phyloP scores from a whole-genome alignment of 2,329 filamentous ascomycete species.

The Aureobasidium sp. region DNA sequence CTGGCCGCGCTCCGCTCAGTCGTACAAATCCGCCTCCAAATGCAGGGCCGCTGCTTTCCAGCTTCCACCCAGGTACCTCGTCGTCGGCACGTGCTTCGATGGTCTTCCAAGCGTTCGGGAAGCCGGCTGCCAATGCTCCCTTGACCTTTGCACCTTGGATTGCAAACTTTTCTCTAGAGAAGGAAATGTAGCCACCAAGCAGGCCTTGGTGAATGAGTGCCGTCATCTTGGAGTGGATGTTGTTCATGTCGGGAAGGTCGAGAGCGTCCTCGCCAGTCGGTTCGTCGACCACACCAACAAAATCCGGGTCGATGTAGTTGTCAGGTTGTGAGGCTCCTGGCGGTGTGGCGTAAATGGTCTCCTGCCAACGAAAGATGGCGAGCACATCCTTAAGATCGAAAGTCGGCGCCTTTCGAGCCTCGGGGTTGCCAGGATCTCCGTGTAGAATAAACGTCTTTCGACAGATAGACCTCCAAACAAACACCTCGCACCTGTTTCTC shows the following conservation, averaged over 20 bases:
- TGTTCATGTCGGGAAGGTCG: conserved; percentile 45
- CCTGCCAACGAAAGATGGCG: conserved; percentile 56
- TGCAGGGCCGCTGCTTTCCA: conserved; percentile 27
- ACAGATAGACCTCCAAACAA: conserved; percentile 78
- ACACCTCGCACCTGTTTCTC: conserved; percentile 67
- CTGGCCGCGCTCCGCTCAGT: conserved; percentile 48
- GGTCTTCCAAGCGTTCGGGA: conserved; percentile 66
- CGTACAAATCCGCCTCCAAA: conserved; percentile 43
- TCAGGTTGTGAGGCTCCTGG: conserved; percentile 30
- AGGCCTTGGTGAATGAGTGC: conserved; percentile 74
- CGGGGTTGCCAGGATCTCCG: conserved; percentile 59
- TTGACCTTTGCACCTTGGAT: conserved; percentile 64
- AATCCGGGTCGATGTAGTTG: conserved; percentile 40
- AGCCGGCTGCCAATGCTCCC: conserved; percentile 57
- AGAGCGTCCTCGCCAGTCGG: conserved; percentile 12
- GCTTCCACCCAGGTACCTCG: conserved; percentile 71
- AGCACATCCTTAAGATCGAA: conserved; percentile 66
- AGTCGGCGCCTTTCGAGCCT: conserved; percentile 58
- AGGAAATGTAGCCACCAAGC: conserved; percentile 76
- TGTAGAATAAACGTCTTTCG: conserved; percentile 71
- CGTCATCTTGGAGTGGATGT: conserved; percentile 71
- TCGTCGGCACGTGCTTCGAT: conserved; percentile 56
- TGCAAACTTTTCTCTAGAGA: conserved; percentile 68
- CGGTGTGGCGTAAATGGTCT: conserved; percentile 38
- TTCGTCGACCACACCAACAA: conserved; percentile 29